Conservation (phyloP, 2,329 filamentous ascomycete genomes). For the Phoma sp. region DNA sequence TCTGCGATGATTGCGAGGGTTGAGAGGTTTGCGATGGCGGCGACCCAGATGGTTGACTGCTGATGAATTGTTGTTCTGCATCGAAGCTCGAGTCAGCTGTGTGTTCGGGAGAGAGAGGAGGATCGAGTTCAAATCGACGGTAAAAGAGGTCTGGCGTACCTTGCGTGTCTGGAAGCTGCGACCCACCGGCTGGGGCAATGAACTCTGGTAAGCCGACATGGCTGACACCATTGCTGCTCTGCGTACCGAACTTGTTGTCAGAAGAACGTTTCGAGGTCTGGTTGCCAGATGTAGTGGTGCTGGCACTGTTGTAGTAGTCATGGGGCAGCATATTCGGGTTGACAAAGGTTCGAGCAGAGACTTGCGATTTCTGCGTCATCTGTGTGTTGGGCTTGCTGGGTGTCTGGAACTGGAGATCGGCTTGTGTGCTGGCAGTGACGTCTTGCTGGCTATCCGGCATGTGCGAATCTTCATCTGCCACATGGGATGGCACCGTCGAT, state of each 20-base stretch:
- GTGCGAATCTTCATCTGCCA: conserved; percentile 51
- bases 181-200: conserved; percentile 59
- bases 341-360: conserved; percentile 67
- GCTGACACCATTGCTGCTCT: conserved; percentile 70
- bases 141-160: conserved; percentile 49
- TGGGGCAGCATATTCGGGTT: conserved; percentile 63
- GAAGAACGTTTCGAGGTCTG: conserved; percentile 76
- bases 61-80: conserved; percentile 42
- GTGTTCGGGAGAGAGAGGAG: conserved; percentile 14
- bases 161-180: conserved; percentile 70
- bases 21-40: conserved; percentile 48
- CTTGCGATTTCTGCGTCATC: conserved; percentile 66
- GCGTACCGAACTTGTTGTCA: conserved; percentile 74
- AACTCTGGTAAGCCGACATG: conserved; percentile 62
- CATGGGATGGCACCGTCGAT: conserved; percentile 48
- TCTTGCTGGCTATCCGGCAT: conserved; percentile 55
- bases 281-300: conserved; percentile 83
- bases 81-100: conserved; percentile 26
- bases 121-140: conserved; percentile 19
- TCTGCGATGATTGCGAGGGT: conserved; percentile 22
- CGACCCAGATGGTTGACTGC: conserved; percentile 48
- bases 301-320: conserved; percentile 83
- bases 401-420: conserved; percentile 42
- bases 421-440: conserved; percentile 38
- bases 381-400: conserved; percentile 39